Evolutionary conservation across 2,329 filamentous ascomycete genomes (phyloP), one percentile per base, ranked within the genome.

Genomic region (Fusarium transvaalense): DNA sequence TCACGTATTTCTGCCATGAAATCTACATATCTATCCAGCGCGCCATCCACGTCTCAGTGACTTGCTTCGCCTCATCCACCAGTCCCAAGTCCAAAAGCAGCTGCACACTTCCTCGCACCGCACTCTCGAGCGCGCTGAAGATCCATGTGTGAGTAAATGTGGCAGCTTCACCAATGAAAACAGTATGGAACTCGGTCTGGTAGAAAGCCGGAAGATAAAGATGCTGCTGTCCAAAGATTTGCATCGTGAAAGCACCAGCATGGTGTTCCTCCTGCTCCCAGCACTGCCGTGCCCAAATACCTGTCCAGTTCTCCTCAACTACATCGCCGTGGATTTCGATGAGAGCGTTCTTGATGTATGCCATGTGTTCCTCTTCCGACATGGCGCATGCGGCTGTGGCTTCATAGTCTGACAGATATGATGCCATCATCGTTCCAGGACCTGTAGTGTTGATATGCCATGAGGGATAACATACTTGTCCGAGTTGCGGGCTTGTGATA

Each of bases 171-270:
- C 77, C 76, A 1, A 77, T 73, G 4, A 77, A 78, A 1, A 78
- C 66, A 0, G 76, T 77, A 15, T 77, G 76, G 31, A 83, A 83
- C 77, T 89, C 86, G 0, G 87, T 89, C 65, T 86, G 80, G 66
- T 86, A 89, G 68, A 88, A 90, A 0, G 86, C 85, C 0, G 88
- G 87, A 3, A 90, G 76, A 61, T 87, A 89, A 7, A 89, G 70
- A 32, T 88, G 81, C 66, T 89, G 86, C 73, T 89, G 87, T 0
- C 83, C 83, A 2, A 85, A 79, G 0, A 79, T 74, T 1, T 86
- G 86, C 27, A 77, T 71, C 0, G 83, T 82, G 83, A 86, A 90
- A 3, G 85, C 84, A 25, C 85, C 86, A 1, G 84, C 85, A 61
- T 88, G 83, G 56, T 86, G 83, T 68, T 86, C 82, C 42, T 89